Base-by-base conservation (phyloP, 352 stramenopile genomes). In the Pythium sukuiense region DNA sequence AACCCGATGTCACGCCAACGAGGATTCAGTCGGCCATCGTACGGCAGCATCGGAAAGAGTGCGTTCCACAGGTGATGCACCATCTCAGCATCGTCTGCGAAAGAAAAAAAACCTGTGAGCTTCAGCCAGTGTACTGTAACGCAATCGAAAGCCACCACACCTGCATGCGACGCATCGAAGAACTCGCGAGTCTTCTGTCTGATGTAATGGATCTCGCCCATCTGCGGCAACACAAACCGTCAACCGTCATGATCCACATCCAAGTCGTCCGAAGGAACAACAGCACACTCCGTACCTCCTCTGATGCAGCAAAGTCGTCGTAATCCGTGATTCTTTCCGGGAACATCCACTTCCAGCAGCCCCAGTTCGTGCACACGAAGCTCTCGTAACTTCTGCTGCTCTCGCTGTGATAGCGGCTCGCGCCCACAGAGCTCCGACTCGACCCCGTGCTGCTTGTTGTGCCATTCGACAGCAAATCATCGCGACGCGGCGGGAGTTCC, bases 1-100 rank as follows among this genome's bases (percentile, higher is more conserved):
- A 90, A 90, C 26, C 81, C 81, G 18, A 90, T 70, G 61, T 90
- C 79, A 29, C 76, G 68, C 81, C 81, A 90, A 30, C 81, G 77
- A 55, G 76, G 58, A 56, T 86, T 88, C 35, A 88, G 71, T 55
- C 81, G 79, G 11, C 81, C 78, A 73, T 90, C 81, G 68, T 85
- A 90, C 3, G 81, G 81, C 9, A 90, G 60, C 35, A 73, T 90
- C 7, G 81, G 69, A 65, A 88, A 90, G 54, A 90, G 65, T 2
- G 77, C 78, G 48, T 79, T 77, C 81, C 81, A 90, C n/a, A 90
- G 57, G 59, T 86, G 72, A 33, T 81, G 77, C 59, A 90, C 55
- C 77, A 83, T 87, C 27, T 90, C 78, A 20, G 76, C 66, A 46
- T 90, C 79, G 39, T 87, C 81, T 90, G 61, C 49, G 56, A 9